A percentile compares a stretch with the other conserved stretches of the same genome.
These are phyloP conservation scores for Aspergillus caelatus DNA, from an alignment of 2,329 filamentous ascomycete species.

Conservation along the genomic window DNA sequence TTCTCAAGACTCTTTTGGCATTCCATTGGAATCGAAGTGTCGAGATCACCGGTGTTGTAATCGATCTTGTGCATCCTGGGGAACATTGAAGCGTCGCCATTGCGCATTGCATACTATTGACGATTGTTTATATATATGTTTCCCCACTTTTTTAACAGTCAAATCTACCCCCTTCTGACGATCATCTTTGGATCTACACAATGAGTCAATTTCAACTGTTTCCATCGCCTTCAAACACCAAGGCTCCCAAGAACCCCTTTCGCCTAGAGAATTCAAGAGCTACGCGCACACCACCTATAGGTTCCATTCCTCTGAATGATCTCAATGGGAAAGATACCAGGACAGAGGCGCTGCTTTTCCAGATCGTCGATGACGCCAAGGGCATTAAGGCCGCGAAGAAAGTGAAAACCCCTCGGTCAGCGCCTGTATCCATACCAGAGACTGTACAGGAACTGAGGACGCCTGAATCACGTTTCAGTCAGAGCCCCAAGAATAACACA, in stretches of 20 bases:
- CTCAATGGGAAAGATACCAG: constrained; percentile 31
- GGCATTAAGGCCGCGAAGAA: constrained; percentile 30
- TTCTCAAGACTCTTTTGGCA: background rate
- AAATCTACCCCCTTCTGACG: background rate
- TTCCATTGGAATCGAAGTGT: background rate
- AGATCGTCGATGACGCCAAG: constrained; percentile 42
- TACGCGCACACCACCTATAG: constrained; percentile 23
- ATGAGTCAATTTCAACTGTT: constrained; percentile 47
- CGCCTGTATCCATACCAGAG: constrained; percentile 19
- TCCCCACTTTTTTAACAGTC: background rate
- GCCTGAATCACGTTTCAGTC: constrained; percentile 17
- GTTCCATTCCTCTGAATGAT: constrained; percentile 34
- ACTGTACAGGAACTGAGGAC: constrained; percentile 17
- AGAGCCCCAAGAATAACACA: constrained; percentile 9
- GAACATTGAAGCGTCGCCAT: background rate
- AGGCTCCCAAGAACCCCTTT: constrained; percentile 37
- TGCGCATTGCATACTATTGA: background rate
- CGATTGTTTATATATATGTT: too few relatives aligned
- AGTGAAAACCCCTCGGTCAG: constrained; percentile 21
- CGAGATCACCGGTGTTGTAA: background rate
- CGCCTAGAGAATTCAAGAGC: constrained; percentile 29
- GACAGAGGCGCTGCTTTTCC: constrained; percentile 41
- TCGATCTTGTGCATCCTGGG: too few relatives aligned
- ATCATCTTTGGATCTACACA: constrained; percentile 5
- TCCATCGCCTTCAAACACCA: constrained; percentile 36